These are phyloP conservation scores for Dicorynia guianensis DNA, from an alignment of 306 rosid genomes.

Conservation along the genomic window DNA sequence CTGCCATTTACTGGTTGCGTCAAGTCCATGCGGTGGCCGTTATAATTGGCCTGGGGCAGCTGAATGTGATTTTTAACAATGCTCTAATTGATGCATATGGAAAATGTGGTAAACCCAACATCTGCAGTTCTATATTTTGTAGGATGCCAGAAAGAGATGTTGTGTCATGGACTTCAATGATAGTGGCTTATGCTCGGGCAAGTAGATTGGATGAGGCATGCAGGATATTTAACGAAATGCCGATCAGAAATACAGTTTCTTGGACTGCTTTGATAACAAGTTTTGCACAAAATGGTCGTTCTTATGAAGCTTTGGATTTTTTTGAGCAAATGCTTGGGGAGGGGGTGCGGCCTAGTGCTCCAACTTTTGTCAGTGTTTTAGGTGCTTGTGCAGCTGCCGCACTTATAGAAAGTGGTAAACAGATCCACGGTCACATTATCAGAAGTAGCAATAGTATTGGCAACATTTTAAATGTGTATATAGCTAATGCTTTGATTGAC, in stretches of 20 bases:
- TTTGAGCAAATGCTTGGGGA: constrained; percentile 58
- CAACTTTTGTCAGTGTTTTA: constrained; percentile 58
- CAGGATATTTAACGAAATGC: constrained; percentile 55
- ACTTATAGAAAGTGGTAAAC: constrained; percentile 61
- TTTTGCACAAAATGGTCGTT: constrained; percentile 45
- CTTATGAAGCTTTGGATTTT: constrained; percentile 51
- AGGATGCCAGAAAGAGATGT: constrained; percentile 57
- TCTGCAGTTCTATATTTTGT: constrained; percentile 47
- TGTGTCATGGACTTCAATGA: constrained; percentile 69
- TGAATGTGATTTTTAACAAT: constrained; percentile 52
- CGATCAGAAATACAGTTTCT: constrained; percentile 50
- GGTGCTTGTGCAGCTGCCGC: constrained; percentile 65
- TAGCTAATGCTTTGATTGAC: constrained; percentile 63
- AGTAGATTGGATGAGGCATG: constrained; percentile 56
- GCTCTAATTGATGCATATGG: constrained; percentile 72
- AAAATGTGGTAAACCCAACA: constrained; percentile 55
- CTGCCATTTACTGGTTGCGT: constrained; percentile 50
- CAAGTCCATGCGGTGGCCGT: constrained; percentile 66
- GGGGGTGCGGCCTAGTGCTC: constrained; percentile 47
- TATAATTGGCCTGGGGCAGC: constrained; percentile 52
- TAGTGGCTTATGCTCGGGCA: constrained; percentile 50
- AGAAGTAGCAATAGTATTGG: constrained; percentile 40
- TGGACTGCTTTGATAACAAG: constrained; percentile 71
- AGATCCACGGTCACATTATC: constrained; percentile 55
- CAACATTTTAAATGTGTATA: constrained; percentile 47